Base-by-base conservation (phyloP, 495 filamentous ascomycete genomes). In the Monascus purpureus region DNA sequence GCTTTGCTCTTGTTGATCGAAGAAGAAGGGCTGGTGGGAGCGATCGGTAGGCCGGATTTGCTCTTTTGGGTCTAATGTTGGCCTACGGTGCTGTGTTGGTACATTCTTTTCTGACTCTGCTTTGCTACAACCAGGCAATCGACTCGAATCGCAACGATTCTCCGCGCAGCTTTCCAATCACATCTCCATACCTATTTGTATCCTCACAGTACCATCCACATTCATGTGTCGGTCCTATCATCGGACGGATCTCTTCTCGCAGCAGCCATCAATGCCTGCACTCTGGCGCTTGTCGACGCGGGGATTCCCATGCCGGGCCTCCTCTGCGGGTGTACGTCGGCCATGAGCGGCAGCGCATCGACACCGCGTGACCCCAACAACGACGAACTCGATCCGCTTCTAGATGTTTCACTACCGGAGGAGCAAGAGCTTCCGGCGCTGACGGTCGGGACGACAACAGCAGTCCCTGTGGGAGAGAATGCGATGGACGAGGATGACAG, bases 271-370 rank as follows among this genome's bases (percentile, higher is more conserved):
- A 99, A 99, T 44, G 92, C 90, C 7, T 76, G 81, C 0, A 95
- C 88, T 0, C 71, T 99, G 8, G 90, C 92, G 0, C 74, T 94
- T 13, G 75, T 95, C 29, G 90, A 96, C 48, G 92, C 92, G 2
- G 90, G 90, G 17, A 73, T 99, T 16, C 90, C 92, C 22, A 95
- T 95, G 85, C 67, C 70, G 2, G 84, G 90, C 45, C 87, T 94
- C 45, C 66, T 96, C 0, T 70, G 70, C n/a, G 84, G 85, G 8
- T 92, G 83, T 53, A 93, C 85, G 7, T 75, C 80, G 1, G 90
- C 84, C 11, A 79, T 78, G 42, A 85, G 81, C 8, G 61, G 63
- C 0, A 72, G 70, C 13, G 75, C 75, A 22, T 65, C 63, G 11
- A 67, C 57, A 5, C 50, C 60, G n/a, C 43, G 45, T 8, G 61